Evolutionary conservation across 2,329 filamentous ascomycete genomes (phyloP).

Genomic region (Penicillium corylophilum): DNA sequence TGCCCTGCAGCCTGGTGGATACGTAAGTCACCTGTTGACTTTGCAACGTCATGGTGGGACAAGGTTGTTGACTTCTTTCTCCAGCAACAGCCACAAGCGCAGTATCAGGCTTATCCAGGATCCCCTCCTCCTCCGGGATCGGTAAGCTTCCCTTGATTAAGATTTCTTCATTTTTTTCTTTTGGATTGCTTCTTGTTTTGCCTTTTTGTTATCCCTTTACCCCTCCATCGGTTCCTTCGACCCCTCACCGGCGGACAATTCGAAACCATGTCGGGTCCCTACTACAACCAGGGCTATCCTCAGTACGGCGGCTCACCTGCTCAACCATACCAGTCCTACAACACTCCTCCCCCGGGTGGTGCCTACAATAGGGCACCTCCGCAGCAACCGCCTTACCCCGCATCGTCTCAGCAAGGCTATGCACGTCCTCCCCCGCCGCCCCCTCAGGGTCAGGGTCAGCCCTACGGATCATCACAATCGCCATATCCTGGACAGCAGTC

Average conservation of each 20-base stretch:
- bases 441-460: conserved; percentile 37
- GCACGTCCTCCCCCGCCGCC: conserved; percentile 43
- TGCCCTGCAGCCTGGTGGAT: conserved; percentile 42
- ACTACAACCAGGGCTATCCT: conserved; percentile 37
- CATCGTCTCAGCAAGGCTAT: conserved; percentile 37
- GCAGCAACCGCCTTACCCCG: conserved; percentile 29
- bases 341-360: conserved; percentile 31
- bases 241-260: conserved; percentile 1
- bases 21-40: conserved; percentile 49
- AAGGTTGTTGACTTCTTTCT: conserved; percentile 2
- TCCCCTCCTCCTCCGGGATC: conserved; percentile 33
- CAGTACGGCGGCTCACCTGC: conserved; percentile 30
- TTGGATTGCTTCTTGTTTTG: conserved; percentile 2
- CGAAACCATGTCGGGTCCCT: conserved; percentile 38
- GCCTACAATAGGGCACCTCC: conserved; percentile 34
- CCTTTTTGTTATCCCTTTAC: not conserved
- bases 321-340: conserved; percentile 40
- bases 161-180: conserved; percentile 12
- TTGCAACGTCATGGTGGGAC: conserved; percentile 23
- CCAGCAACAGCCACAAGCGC: conserved; percentile 15
- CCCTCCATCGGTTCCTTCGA: not conserved
- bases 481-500: conserved; percentile 26
- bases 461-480: conserved; percentile 31
- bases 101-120: conserved; percentile 58
- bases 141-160: conserved; percentile 32